Conservation (phyloP, 106 monocot species). For the Dendrobium huoshanense region DNA sequence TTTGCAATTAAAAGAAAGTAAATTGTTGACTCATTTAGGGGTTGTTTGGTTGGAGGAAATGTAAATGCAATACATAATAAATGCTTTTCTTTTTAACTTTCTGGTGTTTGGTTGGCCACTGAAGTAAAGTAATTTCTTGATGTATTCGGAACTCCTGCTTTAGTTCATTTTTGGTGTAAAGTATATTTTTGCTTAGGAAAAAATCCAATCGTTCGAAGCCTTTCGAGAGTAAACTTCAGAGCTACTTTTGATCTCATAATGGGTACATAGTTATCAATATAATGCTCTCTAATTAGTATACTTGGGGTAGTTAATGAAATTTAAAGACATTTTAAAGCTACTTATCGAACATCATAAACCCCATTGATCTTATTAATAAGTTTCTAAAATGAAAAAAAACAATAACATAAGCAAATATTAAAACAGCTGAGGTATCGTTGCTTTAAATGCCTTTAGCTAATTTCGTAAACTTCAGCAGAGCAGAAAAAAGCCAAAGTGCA, state of each 20-base stretch:
- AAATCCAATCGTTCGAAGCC: neutral
- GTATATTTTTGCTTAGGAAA: too few relatives aligned
- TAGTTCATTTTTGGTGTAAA: too few relatives aligned
- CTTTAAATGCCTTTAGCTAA: neutral
- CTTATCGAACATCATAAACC: neutral
- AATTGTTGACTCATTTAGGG: too few relatives aligned
- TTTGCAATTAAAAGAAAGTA: too few relatives aligned
- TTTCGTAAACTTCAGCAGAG: conserved; percentile 1
- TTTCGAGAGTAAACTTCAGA: neutral
- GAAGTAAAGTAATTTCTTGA: too few relatives aligned
- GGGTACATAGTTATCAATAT: neutral
- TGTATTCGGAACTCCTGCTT: too few relatives aligned
- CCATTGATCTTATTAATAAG: neutral
- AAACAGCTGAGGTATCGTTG: neutral
- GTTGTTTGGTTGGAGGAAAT: too few relatives aligned
- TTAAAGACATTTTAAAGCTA: neutral
- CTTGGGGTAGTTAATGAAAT: neutral
- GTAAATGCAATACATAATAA: too few relatives aligned
- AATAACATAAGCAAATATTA: neutral
- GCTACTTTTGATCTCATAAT: neutral
- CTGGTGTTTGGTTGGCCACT: too few relatives aligned
- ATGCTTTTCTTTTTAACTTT: too few relatives aligned
- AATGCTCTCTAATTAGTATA: neutral
- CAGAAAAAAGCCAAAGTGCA: neutral
- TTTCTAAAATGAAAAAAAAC: neutral